Base-by-base conservation (phyloP, 2,329 filamentous ascomycete species). In the Dothistroma septosporum region DNA sequence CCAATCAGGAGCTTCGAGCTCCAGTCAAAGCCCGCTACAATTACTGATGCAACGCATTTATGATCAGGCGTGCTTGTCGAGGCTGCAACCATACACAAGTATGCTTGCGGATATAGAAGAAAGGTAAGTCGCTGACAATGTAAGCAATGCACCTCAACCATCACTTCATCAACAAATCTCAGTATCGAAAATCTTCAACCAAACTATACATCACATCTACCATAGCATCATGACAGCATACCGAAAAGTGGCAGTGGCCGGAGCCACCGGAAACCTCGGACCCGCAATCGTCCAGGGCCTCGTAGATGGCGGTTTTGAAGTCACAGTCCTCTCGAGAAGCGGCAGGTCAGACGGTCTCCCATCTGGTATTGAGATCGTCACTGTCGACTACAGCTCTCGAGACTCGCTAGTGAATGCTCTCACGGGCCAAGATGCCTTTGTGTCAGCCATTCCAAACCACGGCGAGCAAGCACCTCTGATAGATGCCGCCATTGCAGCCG, bases 311-410 rank as follows among this genome's bases (percentile, higher is more conserved):
- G 73, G 73, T 11, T 73, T 76, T 65, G 66, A 64, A 48, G 66
- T 84, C 59, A 83, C 81, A 1, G 78, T 78, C 57, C 69, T 85
- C 33, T 78, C 77, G 78, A 55, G 59, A 61, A 10, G 76, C n/a
- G 46, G 75, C 31, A 80, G 79, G 61, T 77, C 69, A 1, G 48
- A 66, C 57, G 74, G 64, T 0, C 72, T 83, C 1, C 79, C 78
- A 4, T 64, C 66, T 0, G 76, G 70, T 12, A 72, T 81, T 48
- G 68, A 68, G 8, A 69, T 77, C 19, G 75, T 72, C 24, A 72
- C 65, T 32, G 71, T 82, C 58, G 72, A 83, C 73, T 85, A 85
- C 69, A 66, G 76, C 19, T 74, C 81, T 9, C 73, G 78, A 9
- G 64, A 69, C 8, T 66, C 72, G 7, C 60, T 78, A 33, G 66